Evolutionary conservation across 805 yeast species (phyloP), one percentile per base, ranked within the genome.

Genomic region (Hanseniaspora guilliermondii): DNA sequence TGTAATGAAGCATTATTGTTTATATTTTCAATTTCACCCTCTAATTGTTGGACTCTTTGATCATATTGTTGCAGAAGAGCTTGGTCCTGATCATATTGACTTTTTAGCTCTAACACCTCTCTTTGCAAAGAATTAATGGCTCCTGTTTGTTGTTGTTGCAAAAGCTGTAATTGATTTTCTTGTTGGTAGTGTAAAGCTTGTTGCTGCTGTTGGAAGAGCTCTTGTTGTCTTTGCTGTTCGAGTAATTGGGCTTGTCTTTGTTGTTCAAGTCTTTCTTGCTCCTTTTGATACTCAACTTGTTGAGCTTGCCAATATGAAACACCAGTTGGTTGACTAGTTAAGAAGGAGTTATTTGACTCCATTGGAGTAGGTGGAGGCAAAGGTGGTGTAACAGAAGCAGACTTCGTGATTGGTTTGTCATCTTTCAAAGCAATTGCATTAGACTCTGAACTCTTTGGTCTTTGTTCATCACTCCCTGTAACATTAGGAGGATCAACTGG

Each of bases 11-110:
- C 83, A 39, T 84, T 77, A 58, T 76, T 73, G 53, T 81, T 77
- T 47, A 84, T 72, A 49, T 76, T 77, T 16, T 65, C 61, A 56
- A 87, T 70, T 62, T 89, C 96, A 39, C 71, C 71, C 68, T 89
- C 97, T 58, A 89, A 74, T 24, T 83, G 78, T 66, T 83, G 83
- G 8, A 89, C 95, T 55, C 95, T 74, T 58, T 80, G 76, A 65
- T 89, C 97, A 64, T 89, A 89, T 66, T 87, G 95, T 65, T 83
- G 87, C 53, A 89, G 74, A 70, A 89, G 72, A 59, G 79, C 73
- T 65, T 87, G 96, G 65, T 87, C 95, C 60, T 81, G 85, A 60
- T 88, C 95, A 62, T 84, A 86, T 62, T 87, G 96, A 37, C 83
- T 85, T 59, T 82, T 78, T 59, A 87, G 72, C 58, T 81, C 77